Percentiles rank a stretch among this genome's conserved stretches.
Conservation (phyloP, 768 basidiomycete genomes). For the Cubamyces sp. region DNA sequence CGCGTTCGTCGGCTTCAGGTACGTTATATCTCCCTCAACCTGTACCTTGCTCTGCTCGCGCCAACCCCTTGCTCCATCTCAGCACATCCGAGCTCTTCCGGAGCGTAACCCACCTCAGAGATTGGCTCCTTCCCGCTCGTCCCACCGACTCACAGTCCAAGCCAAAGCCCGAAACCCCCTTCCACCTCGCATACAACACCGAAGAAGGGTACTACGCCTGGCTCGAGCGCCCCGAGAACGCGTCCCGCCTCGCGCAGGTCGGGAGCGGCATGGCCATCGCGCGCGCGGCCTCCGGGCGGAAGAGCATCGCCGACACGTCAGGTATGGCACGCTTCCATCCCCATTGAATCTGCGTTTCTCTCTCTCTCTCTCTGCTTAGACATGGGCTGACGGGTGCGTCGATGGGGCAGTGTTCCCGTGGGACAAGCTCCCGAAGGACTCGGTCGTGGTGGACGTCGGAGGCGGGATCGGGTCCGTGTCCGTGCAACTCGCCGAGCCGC, state of each 20-base stretch:
- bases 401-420: conserved; percentile 16
- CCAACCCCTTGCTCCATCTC: background rate
- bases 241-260: conserved; percentile 58
- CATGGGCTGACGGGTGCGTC: background rate
- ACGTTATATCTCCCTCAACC: conserved; percentile 27
- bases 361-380: background rate
- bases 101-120: background rate
- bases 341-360: too few relatives aligned
- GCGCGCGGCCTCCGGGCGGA: conserved; percentile 54
- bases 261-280: conserved; percentile 72
- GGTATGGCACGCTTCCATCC: too few relatives aligned
- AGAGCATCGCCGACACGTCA: background rate
- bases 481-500: conserved; percentile 15
- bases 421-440: conserved; percentile 13
- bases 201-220: conserved; percentile 59
- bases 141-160: background rate
- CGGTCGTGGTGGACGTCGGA: conserved; percentile 25
- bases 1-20: conserved; percentile 72
- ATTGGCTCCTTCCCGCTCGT: conserved; percentile 6
- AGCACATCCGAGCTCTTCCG: background rate
- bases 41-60: too few relatives aligned
- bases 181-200: conserved; percentile 65
- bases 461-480: conserved; percentile 23
- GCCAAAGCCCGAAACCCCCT: conserved; percentile 36
- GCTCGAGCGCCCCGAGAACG: conserved; percentile 60